Evolutionary conservation across 2,329 filamentous ascomycete genomes (phyloP).

Genomic region (Rugonectria rugulosa): DNA sequence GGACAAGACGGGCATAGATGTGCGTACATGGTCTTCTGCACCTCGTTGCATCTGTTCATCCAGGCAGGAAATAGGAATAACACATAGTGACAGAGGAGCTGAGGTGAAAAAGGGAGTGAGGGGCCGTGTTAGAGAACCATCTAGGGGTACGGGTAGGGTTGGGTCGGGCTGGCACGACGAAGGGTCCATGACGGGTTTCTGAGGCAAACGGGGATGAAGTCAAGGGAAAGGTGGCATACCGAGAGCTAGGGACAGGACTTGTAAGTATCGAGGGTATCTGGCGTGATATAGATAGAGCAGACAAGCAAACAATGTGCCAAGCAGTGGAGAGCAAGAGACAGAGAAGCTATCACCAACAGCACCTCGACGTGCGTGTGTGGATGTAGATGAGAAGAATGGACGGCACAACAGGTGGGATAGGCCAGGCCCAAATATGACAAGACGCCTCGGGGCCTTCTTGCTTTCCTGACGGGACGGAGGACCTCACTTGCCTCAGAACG

Average conservation of each 20-base stretch:
- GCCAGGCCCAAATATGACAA: not conserved
- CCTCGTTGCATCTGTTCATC: no score
- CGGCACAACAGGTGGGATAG: conserved; percentile 2
- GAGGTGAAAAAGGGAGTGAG: conserved; percentile 15
- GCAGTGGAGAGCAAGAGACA: not conserved
- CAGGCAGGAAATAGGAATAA: not conserved
- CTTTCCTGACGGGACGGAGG: no score
- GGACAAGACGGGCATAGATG: conserved; percentile 14
- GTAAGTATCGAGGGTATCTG: not conserved
- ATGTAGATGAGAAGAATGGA: not conserved
- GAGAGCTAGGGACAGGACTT: no score
- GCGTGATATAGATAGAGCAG: no score
- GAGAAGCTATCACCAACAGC: not conserved
- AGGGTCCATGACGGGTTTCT: conserved; percentile 1
- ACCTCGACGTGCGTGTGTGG: not conserved
- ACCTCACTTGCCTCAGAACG: no score
- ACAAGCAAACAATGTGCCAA: no score
- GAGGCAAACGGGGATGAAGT: not conserved
- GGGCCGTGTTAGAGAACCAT: conserved; percentile 23
- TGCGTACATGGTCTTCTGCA: not conserved
- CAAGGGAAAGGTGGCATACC: no score
- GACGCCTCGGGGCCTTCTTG: no score
- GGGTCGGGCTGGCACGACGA: conserved; percentile 13
- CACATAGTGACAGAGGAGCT: conserved; percentile 1
- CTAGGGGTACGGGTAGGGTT: no score